phyloP scores from a whole-genome alignment of 1,284 basidiomycete species.

The Trametes pubescens region DNA sequence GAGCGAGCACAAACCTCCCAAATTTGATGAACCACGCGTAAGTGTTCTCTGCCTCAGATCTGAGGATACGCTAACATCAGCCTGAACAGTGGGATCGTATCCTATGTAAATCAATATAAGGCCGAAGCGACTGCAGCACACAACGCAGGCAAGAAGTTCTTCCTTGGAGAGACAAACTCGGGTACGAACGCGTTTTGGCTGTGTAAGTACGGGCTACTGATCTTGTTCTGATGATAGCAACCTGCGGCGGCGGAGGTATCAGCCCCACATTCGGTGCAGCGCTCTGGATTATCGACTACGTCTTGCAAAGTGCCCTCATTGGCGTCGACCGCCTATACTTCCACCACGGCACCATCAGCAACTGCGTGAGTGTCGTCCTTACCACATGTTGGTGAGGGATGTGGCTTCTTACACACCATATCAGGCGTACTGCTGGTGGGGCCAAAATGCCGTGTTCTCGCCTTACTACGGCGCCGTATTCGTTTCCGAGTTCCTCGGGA shows the following conservation, averaged over 20 bases:
- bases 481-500: conserved; percentile 50
- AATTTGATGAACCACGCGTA: conserved; percentile 53
- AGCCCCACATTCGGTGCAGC: conserved; percentile 54
- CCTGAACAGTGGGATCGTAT: conserved; percentile 45
- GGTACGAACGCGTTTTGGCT: conserved; percentile 34
- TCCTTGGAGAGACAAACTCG: conserved; percentile 57
- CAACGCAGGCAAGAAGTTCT: conserved; percentile 47
- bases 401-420: background rate
- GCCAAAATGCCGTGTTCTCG: conserved; percentile 43
- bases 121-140: conserved; percentile 49
- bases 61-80: background rate
- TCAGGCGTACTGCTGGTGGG: conserved; percentile 54
- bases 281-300: conserved; percentile 56
- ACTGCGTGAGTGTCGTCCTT: conserved; percentile 44
- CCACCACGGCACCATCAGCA: conserved; percentile 54
- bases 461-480: conserved; percentile 54
- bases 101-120: conserved; percentile 47
- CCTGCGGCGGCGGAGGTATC: conserved; percentile 54
- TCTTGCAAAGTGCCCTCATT: conserved; percentile 51
- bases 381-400: background rate
- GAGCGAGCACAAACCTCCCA: conserved; percentile 49
- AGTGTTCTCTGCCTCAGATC: conserved; percentile 21
- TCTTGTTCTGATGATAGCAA: conserved; percentile 38
- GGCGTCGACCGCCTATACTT: conserved; percentile 53
- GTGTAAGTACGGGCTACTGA: background rate